Conservation (phyloP, 139 green algal genomes). For the Chlamydomonas applanata region DNA sequence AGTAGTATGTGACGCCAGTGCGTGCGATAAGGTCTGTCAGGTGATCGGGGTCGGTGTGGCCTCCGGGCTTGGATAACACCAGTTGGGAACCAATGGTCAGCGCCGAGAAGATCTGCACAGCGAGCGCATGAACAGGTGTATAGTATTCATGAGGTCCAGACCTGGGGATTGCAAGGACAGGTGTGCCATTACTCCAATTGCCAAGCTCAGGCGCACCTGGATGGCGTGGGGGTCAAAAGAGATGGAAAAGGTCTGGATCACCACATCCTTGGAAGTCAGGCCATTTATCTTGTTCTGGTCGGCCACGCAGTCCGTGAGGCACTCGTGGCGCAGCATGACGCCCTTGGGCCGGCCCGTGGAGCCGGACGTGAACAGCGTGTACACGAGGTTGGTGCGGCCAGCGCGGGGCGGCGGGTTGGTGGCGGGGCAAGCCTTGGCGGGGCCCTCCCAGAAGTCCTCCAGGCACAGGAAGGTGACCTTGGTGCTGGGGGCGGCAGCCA, state of each 20-base stretch:
- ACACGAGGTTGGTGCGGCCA: slow-evolving; percentile 41
- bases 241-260: slow-evolving; percentile 27
- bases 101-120: not conserved
- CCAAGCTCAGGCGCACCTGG: not conserved
- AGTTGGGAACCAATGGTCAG: slow-evolving; percentile 20
- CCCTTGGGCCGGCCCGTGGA: slow-evolving; percentile 65
- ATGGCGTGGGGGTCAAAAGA: slow-evolving; percentile 36
- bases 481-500: too few species aligned
- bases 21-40: not conserved
- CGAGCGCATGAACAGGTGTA: not conserved
- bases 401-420: slow-evolving; percentile 52
- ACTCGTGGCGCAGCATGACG: slow-evolving; percentile 35
- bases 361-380: slow-evolving; percentile 68
- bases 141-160: not conserved
- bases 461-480: too few species aligned
- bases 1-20: not conserved
- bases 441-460: not conserved
- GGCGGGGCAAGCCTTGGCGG: slow-evolving; percentile 31
- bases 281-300: not conserved
- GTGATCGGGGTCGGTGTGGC: slow-evolving; percentile 2
- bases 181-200: not conserved
- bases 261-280: slow-evolving; percentile 2
- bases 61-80: slow-evolving; percentile 13
- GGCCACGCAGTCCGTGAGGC: slow-evolving; percentile 26
- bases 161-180: too few species aligned